phyloP scores from a whole-genome alignment of 352 stramenopile genomes.

The Stramenopiles sp. region DNA sequence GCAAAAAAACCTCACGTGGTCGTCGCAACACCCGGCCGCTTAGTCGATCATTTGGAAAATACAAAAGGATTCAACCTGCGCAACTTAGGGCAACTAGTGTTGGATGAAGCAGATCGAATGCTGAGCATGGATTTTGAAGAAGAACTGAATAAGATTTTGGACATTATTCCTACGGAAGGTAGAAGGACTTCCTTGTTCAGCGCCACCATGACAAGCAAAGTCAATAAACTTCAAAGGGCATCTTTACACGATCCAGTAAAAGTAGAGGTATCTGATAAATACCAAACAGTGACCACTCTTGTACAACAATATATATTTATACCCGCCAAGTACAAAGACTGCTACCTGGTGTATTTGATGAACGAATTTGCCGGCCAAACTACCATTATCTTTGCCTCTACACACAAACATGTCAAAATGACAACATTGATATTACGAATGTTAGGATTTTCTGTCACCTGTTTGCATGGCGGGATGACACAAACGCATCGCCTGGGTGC shows the following conservation, averaged over 20 bases:
- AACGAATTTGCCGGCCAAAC: slow-evolving; percentile 90
- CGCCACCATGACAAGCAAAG: slow-evolving; percentile 96
- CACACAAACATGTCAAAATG: slow-evolving; percentile 85
- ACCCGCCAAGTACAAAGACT: slow-evolving; percentile 98
- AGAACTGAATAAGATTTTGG: slow-evolving; percentile 94
- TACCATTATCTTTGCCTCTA: slow-evolving; percentile 93
- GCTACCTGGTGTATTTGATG: slow-evolving; percentile 91
- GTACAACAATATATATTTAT: slow-evolving; percentile 98
- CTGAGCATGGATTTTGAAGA: slow-evolving; percentile 92
- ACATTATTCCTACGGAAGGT: slow-evolving; percentile 67
- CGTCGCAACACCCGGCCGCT: slow-evolving; percentile 80
- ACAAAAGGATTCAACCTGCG: slow-evolving; percentile 79
- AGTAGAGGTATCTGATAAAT: slow-evolving; percentile 91
- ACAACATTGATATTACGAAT: slow-evolving; percentile 91
- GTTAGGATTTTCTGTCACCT: slow-evolving; percentile 89
- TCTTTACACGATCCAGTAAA: slow-evolving; percentile 86
- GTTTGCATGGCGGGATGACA: slow-evolving; percentile 92
- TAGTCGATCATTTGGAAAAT: slow-evolving; percentile 87
- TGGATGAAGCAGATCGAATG: slow-evolving; percentile 86
- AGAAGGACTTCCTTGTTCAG: slow-evolving; percentile 93
- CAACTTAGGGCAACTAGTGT: slow-evolving; percentile 73
- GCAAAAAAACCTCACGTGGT: slow-evolving; percentile 79
- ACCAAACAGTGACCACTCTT: slow-evolving; percentile 88
- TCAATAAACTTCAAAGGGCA: slow-evolving; percentile 89
- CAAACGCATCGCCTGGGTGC: slow-evolving; percentile 89